Evolutionary conservation across 257 asterid genomes (phyloP), one percentile per base, ranked within the genome.

Genomic region (Scutellaria barbata): DNA sequence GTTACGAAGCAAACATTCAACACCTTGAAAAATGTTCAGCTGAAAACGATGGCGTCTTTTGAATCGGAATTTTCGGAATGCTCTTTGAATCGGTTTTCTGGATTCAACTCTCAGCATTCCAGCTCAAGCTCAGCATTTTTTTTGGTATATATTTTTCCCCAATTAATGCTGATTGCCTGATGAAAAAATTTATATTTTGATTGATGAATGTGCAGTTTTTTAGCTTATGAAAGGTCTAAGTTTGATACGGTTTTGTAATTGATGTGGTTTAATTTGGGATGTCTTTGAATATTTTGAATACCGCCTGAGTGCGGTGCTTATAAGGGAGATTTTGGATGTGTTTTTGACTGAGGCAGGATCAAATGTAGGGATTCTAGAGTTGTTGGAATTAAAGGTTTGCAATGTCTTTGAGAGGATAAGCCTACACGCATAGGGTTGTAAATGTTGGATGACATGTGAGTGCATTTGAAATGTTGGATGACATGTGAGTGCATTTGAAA

Each of bases 21-120:
- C 60, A 69, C 71, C 62, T 71, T 85, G 81, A 87, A 66, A 68
- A 70, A 60, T 61, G 72, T 40, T 43, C 81, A 83, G 62, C 40
- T 48, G 50, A 46, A 35, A 30, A 60, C 50, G 51, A 39, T 76
- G 40, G 47, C 56, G 6, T 69, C 71, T 37, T 46, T 61, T 11
- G 79, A 81, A 11, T 68, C 78, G 63, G 69, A 30, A 65, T 57
- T 53, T 41, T 37, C 45, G 55, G 79, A 66, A 14, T 68, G 71
- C 66, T 69, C 75, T 48, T 10, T 64, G 54, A 57, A 59, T 60
- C 81, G 65, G 42, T 45, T 35, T 14, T 71, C 74, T 51, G 63
- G 74, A 10, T 65, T 72, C 65, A 60, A 60, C 55, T 41, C 76
- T 22, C 71, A 14, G 64, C 73, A 22, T 9, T 76, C 76, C 11